Conservation (phyloP, 2,329 filamentous ascomycete genomes). For the Aureobasidium lini region DNA sequence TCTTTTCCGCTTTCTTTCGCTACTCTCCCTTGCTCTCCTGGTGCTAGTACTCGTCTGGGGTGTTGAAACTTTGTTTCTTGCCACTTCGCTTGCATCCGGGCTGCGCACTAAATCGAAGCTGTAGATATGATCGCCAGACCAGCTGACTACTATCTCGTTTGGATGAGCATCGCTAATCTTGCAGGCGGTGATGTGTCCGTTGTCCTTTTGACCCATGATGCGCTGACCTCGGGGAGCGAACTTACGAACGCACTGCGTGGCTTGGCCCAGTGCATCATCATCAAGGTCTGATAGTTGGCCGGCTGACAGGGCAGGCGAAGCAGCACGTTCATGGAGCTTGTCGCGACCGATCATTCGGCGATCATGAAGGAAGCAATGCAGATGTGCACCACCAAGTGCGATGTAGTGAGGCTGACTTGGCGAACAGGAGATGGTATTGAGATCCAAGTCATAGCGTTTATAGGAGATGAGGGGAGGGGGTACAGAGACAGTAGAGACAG, state of each 20-base stretch:
- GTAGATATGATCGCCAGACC: conserved; percentile 57
- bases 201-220: conserved; percentile 45
- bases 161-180: conserved; percentile 64
- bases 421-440: conserved; percentile 63
- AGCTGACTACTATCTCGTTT: conserved; percentile 60
- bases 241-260: conserved; percentile 58
- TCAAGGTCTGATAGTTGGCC: conserved; percentile 37
- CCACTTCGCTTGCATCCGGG: conserved; percentile 45
- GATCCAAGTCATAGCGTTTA: conserved; percentile 53
- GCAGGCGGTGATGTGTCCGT: conserved; percentile 61
- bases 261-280: conserved; percentile 49
- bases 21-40: conserved; percentile 21
- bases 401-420: conserved; percentile 62
- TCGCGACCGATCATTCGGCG: conserved; percentile 60
- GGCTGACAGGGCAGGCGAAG: conserved; percentile 33
- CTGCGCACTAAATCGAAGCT: conserved; percentile 57
- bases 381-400: conserved; percentile 59
- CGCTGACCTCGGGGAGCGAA: conserved; percentile 57
- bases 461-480: conserved; percentile 61
- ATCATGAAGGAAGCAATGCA: conserved; percentile 63
- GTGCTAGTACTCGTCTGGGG: not conserved
- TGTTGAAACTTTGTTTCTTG: not conserved
- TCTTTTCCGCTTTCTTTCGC: conserved; percentile 51
- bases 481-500: conserved; percentile 40
- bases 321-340: conserved; percentile 46